Base-by-base conservation (phyloP, 148 eudicot genomes). In the Rhododendron molle region DNA sequence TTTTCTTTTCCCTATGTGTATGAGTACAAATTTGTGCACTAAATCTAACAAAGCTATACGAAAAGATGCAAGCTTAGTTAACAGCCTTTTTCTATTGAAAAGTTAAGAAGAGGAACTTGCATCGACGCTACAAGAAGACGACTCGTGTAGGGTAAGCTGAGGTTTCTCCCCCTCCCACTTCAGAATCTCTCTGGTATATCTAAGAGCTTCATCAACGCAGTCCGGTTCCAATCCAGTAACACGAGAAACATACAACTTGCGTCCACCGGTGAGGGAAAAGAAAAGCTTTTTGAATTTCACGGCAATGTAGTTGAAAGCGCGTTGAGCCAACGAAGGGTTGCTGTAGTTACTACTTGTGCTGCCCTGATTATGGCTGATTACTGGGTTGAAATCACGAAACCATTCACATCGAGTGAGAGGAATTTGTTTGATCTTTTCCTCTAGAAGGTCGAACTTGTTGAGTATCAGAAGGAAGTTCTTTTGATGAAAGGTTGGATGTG, bases 381-480 rank as follows among this genome's bases (percentile, higher is more conserved):
- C 91, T 4, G 97, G 96, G 46, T 88, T 87, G 88, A 94, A 96
- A 84, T 96, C 98, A 3, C 81, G 80, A 85, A 96, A 94, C 99
- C 99, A 96, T 13, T 95, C 93, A 18, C 96, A 95, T 0, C 18
- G 49, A 34, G 89, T 80, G 30, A 95, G 93, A 78, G 96, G 95
- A 32, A 71, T 76, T 23, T 83, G 80, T 74, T 96, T 91, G 8
- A 96, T 91, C 90, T 91, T 94, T 50, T 95, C 93, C 83, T 96
- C 98, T 1, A 96, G 88, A 20, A 93, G 89, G 87, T 95, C 98
- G 16, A 86, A 92, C 84, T 96, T 95, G 90, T 91, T 95, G 67
- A 96, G 94, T 72, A 96, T 40, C 74, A 96, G 89, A 47, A 94
- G 94, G 85, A 95, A 92, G 80, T 88, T 80, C 72, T 88, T 93